A percentile compares a stretch with the other conserved stretches of the same genome.
Evolutionary conservation across 345 rosid genomes (phyloP).

Genomic region (Salix suchowensis): DNA sequence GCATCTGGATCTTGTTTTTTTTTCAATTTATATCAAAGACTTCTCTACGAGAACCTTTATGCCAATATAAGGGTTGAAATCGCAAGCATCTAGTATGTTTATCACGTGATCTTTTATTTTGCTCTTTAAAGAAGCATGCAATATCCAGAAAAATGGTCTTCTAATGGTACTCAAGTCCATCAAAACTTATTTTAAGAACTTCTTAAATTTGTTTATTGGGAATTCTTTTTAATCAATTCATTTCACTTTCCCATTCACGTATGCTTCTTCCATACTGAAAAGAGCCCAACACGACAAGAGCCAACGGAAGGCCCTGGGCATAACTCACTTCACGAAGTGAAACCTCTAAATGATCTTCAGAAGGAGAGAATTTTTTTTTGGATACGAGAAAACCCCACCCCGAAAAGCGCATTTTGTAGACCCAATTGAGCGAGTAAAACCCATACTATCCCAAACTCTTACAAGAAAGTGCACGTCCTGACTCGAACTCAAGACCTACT

Average conservation of each 20-base stretch:
- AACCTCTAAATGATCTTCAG: background rate
- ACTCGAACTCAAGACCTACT: too few relatives aligned
- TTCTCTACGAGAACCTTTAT: slow-evolving; percentile 21
- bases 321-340: background rate
- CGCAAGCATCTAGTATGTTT: slow-evolving; percentile 11
- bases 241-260: slow-evolving; percentile 10
- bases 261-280: background rate
- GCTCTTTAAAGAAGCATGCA: slow-evolving; percentile 25
- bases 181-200: slow-evolving; percentile 14
- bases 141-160: background rate
- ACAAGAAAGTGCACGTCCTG: too few relatives aligned
- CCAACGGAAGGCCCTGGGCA: slow-evolving; percentile 13
- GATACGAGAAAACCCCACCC: too few relatives aligned
- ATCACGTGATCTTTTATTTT: background rate
- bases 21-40: slow-evolving; percentile 13
- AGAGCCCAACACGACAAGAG: slow-evolving; percentile 19
- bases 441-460: rapidly evolving
- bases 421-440: too few relatives aligned
- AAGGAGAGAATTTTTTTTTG: too few relatives aligned
- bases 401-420: too few relatives aligned
- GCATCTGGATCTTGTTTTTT: slow-evolving; percentile 9
- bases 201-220: slow-evolving; percentile 1
- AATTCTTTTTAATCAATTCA: background rate
- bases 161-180: slow-evolving; percentile 2
- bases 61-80: background rate